Evolutionary conservation across 495 filamentous ascomycete genomes (phyloP), one percentile per base, ranked within the genome.

Genomic region (Talaromyces proteolyticus): DNA sequence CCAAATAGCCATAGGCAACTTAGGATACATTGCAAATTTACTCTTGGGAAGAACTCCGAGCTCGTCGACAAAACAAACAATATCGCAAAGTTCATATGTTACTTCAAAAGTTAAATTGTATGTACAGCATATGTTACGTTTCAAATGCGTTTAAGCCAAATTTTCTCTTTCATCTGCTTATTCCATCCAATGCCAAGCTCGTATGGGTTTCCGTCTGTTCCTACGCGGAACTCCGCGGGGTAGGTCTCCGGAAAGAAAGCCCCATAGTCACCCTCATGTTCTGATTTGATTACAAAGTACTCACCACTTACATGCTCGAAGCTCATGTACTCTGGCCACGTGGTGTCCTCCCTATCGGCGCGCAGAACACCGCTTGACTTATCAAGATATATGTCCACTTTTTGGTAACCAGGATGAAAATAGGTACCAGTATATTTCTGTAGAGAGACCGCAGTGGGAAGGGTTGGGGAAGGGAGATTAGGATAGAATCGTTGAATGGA

Each of bases 211-310:
- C 69, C 68, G 37, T 57, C 55, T 0, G 57, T 60, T 1, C 64
- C 66, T 4, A 73, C 24, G 18, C 52, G 52, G 22, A 71, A 71
- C 46, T 66, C 63, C 6, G 60, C 65, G 4, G 49, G 49, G 37
- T 45, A 45, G 29, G 47, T 34, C 21, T 18, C 38, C 4, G 50
- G 42, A 18, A 25, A 29, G 20, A 44, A 44, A 1, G 49, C 40
- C 6, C 49, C 49, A 10, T 26, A 20, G 12, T 51, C 49, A 4
- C 41, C 41, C 10, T 44, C 12, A 23, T 52, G 50, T 3, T 20
- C 17, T 5, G 41, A 37, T 0, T n/a, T 46, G 0, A 44, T 16
- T 10, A 62, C 8, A 42, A 62, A 62, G 20, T 52, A 53, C 14
- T 62, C 57, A 2, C 59, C 54, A 14, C 52, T 58, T 24, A 60